Evolutionary conservation across 305 asterid species (phyloP), one percentile per base, ranked within the genome.

Genomic region (Fraxinus sp.): DNA sequence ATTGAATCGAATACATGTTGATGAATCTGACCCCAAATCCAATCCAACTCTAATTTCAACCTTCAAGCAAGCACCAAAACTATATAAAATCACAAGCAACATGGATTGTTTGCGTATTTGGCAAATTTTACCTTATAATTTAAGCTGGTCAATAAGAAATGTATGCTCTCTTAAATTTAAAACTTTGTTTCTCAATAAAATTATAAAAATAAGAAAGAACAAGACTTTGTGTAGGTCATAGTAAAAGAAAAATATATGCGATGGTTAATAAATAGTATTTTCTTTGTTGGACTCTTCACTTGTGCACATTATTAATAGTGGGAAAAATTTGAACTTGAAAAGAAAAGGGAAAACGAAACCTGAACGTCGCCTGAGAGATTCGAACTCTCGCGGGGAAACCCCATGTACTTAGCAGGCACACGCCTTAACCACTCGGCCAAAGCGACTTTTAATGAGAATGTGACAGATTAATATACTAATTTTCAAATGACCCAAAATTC

Each of bases 381-480:
- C 98, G 98, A 96, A 93, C 98, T 95, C 98, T 96, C 98, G 97
- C 98, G 98, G 99, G 97, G 93, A 94, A 89, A 94, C 92, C 98
- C 97, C 98, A 91, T 93, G 99, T 93, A 92, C 98, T 96, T 96
- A 94, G 97, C 98, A 94, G 99, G 98, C 98, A 96, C 98, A 95
- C 98, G 98, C 97, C 98, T 96, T 96, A 96, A 96, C 98, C 98
- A 95, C 99, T 95, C 99, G 98, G 98, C 99, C 99, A 94, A 96
- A 93, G 98, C 97, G 97, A 90, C 97, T 28, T 35, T 35, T 35
- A 35, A 35, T 35, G 4, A 0, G 37, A 33, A 3, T 6, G 7
- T 32, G 5, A 5, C 5, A 0, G 9, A 36, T 36, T 36, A 36
- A 7, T 36, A 0, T 36, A 36, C 7, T 36, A 36, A 6, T 0